Evolutionary conservation across 441 rosid genomes (phyloP).

Genomic region (Metrosideros polymorpha): DNA sequence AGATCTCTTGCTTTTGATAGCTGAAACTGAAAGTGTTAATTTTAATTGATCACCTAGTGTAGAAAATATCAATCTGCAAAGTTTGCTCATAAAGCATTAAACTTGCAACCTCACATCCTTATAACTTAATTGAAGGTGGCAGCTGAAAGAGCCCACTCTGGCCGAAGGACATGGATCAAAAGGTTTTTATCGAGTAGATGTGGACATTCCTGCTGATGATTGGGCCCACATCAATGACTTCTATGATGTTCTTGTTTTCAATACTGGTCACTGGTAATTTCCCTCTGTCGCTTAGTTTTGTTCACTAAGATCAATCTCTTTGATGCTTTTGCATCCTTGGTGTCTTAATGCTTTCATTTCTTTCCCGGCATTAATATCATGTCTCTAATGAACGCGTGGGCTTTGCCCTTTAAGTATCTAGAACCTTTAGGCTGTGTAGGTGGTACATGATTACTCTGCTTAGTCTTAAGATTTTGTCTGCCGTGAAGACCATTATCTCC

Average conservation of each 20-base stretch:
- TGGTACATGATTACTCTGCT: background rate
- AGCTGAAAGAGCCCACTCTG: conserved; percentile 30
- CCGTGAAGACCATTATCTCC: background rate
- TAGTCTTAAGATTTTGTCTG: background rate
- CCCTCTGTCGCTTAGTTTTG: background rate
- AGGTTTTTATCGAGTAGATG: conserved; percentile 71
- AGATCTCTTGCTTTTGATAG: background rate
- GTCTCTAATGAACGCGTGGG: background rate
- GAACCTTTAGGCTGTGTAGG: background rate
- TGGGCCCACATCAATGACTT: conserved; percentile 61
- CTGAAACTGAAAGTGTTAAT: background rate
- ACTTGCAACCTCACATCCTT: conserved; percentile 27
- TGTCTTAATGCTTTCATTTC: background rate
- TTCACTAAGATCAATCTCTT: background rate
- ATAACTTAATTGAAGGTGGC: conserved; percentile 71
- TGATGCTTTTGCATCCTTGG: background rate
- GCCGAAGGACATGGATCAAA: conserved; percentile 29
- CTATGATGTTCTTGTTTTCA: conserved; percentile 76
- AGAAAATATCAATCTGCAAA: background rate
- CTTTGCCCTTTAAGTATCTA: background rate
- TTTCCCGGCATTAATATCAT: background rate
- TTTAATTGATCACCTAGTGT: background rate
- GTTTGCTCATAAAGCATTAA: background rate
- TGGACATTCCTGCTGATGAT: conserved; percentile 79
- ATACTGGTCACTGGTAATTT: conserved; percentile 91